Base-by-base conservation (phyloP, 495 filamentous ascomycete species). In the Cenococcum geophilum region DNA sequence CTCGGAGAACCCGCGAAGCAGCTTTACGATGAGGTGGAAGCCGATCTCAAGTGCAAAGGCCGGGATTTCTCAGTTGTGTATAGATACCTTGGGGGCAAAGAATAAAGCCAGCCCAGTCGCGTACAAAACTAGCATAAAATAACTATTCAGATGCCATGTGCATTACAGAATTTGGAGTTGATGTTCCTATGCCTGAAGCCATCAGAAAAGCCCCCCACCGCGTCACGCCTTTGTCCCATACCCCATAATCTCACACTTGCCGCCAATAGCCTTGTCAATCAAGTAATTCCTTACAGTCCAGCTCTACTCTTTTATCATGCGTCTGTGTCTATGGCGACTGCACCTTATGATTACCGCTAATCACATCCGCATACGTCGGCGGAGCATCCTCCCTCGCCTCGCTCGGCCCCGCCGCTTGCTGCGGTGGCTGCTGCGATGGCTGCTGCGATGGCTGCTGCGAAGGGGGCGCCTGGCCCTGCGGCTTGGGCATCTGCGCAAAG, bases 301-400 rank as follows among this genome's bases (percentile, higher is more conserved):
- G 4, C 32, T 45, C 40, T 45, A 14, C 4, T 45, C 40, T 4
- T 45, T 1, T 18, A 45, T 16, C 18, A 45, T 45, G 18, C 12
- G 11, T 2, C 14, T n/a, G 21, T 14, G 1, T 18, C 22, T 20
- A 66, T 27, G 64, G 65, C 52, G 59, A 82, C 81, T 96, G 92
- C 42, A 96, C 76, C 79, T 97, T 97, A 71, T 95, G 70, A 71
- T 96, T 92, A 12, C 90, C 91, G 71, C 83, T 85, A 37, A 95
- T 86, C 37, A 89, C 90, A 76, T 93, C 88, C 47, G 86, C 85
- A 76, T 95, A 95, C 22, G 86, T 89, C 35, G 90, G 90, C 50
- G 89, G 89, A 79, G 62, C 37, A 56, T 60, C 59, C 21, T 61
- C 55, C 61, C 50, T 34, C 18, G 20, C 76, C 16, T 68, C 72